phyloP scores from a whole-genome alignment of 208 protist genomes.

The Acanthamoeba castellanii region DNA sequence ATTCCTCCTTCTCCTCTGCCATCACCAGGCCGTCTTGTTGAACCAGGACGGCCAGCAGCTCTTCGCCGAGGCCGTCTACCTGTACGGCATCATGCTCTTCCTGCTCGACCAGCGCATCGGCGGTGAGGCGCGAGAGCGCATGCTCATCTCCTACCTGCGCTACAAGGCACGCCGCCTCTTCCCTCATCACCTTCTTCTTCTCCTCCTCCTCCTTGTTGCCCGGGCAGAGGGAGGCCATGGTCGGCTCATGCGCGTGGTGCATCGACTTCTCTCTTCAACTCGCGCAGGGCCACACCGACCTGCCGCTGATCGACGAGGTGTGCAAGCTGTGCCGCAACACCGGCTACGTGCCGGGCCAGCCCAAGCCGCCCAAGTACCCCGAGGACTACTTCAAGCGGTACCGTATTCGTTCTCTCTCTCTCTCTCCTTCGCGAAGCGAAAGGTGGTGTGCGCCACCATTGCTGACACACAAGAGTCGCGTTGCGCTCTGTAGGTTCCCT shows the following conservation, averaged over 20 bases:
- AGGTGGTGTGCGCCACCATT: too few relatives aligned
- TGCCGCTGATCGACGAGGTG: slow-evolving; percentile 95
- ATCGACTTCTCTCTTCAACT: not conserved
- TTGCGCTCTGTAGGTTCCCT: slow-evolving; percentile 38
- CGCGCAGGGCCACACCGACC: slow-evolving; percentile 89
- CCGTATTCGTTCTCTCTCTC: not conserved
- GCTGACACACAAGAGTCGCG: too few relatives aligned
- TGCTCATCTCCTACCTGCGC: slow-evolving; percentile 97
- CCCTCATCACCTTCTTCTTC: not conserved
- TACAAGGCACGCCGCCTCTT: slow-evolving; percentile 90
- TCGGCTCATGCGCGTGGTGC: too few relatives aligned
- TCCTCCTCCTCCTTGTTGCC: not conserved
- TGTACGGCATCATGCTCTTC: slow-evolving; percentile 98
- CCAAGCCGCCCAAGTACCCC: slow-evolving; percentile 92
- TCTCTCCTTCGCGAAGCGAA: not conserved
- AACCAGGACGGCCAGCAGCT: slow-evolving; percentile 97
- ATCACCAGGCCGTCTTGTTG: slow-evolving; percentile 90
- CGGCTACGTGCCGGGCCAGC: slow-evolving; percentile 87
- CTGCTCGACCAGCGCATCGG: slow-evolving; percentile 95
- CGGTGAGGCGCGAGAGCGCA: slow-evolving; percentile 95
- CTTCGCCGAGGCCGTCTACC: slow-evolving; percentile 92
- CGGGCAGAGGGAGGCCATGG: too few relatives aligned
- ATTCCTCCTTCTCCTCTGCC: not conserved
- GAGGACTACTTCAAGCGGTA: slow-evolving; percentile 94
- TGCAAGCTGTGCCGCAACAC: slow-evolving; percentile 95